A percentile compares a stretch with the other conserved stretches of the same genome.
phyloP scores from a whole-genome alignment of 2,329 filamentous ascomycete genomes.

The Trichoderma sp. region DNA sequence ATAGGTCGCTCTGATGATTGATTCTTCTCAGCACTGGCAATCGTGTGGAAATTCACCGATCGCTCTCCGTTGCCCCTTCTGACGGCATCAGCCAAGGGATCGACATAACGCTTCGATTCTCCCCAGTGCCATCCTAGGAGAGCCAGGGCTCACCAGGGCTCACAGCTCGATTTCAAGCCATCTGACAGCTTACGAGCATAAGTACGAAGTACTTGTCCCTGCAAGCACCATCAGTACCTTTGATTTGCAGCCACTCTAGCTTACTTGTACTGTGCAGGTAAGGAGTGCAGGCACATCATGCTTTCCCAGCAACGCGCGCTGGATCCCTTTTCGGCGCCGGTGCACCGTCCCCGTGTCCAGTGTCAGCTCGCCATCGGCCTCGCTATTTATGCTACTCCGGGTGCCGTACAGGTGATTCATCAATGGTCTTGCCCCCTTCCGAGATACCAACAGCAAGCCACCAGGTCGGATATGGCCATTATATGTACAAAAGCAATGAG shows the following conservation, averaged over 20 bases:
- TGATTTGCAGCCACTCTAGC: background rate
- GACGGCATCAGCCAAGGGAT: slow-evolving; percentile 4
- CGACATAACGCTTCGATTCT: background rate
- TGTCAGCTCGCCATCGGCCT: slow-evolving; percentile 1
- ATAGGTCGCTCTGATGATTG: background rate
- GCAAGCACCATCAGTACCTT: background rate
- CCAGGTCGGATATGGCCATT: background rate
- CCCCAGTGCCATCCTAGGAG: background rate
- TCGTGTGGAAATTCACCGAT: background rate
- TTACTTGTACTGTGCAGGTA: background rate
- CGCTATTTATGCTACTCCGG: background rate
- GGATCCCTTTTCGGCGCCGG: background rate
- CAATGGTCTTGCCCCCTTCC: background rate
- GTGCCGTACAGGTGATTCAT: background rate
- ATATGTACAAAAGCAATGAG: background rate
- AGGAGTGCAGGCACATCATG: background rate
- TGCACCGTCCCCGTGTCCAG: background rate
- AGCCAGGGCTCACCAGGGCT: background rate
- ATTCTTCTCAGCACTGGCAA: background rate
- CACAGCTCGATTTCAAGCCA: background rate
- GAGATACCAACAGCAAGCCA: background rate
- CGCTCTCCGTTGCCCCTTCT: background rate
- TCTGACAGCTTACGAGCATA: background rate
- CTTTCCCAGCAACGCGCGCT: background rate
- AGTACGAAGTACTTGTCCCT: background rate